Base-by-base conservation (phyloP, 768 basidiomycete species). In the Suillus sp. region DNA sequence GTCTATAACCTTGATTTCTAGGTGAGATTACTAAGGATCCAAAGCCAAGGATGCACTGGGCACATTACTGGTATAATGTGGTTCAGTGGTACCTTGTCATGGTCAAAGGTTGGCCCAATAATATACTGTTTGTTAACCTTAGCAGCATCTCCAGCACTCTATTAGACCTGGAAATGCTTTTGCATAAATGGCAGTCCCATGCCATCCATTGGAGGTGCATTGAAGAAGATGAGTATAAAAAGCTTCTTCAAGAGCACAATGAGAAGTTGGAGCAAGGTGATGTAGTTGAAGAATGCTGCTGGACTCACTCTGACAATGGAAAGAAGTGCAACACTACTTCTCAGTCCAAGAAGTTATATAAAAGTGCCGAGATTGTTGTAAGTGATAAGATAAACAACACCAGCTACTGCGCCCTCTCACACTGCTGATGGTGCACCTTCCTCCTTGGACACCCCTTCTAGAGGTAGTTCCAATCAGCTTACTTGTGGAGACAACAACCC, bases 71-170 rank as follows among this genome's bases (percentile, higher is more conserved):
- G 40, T 18, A 0, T 42, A 42, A 42, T 6, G 8, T 42, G 40
- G 18, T 42, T 20, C 40, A 54, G 27, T 1, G 38, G 40, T 57
- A 62, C 42, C 55, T 8, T 8, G 55, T 62, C 32, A 1, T 27
- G 4, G 37, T 62, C 2, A n/a, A 62, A 57, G 62, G 55, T 43
- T 62, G 62, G 62, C 62, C 55, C 3, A 7, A 45, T 22, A 18
- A 25, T 43, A 56, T 62, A n/a, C 55, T 32, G 11, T 62, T 62
- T 27, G 55, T 32, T 32, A 62, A 62, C 45, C 34, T 62, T 7
- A 62, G 62, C 30, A 45, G 27, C 6, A 32, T 62, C 32, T 62
- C 54, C 42, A 62, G 62, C 25, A 32, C 54, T 11, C 55, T 62
- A 20, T 55, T 18, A 14, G 62, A 62, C n/a, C 43, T 62, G 38